A percentile compares a stretch with the other conserved stretches of the same genome.
phyloP scores from a whole-genome alignment of 192 early-diverging fungal species.

The Coemansia sp. region DNA sequence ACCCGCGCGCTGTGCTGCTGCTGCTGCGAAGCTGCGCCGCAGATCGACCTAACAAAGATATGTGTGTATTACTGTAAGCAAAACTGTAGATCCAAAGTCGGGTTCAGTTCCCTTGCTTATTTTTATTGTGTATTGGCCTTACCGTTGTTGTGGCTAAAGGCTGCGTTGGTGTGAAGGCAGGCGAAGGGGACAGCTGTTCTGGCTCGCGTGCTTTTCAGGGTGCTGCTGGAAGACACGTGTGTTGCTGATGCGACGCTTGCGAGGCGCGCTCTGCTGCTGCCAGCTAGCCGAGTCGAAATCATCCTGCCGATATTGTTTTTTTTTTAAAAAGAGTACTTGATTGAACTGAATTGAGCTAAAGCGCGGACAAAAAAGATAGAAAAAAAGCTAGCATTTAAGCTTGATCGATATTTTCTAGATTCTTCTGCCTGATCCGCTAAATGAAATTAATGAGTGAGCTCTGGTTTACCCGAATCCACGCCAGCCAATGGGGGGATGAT shows the following conservation, averaged over 20 bases:
- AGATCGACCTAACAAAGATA: neutral
- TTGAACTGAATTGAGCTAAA: too few relatives aligned
- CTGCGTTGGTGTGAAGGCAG: neutral
- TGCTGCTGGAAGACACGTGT: neutral
- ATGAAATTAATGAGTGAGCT: too few relatives aligned
- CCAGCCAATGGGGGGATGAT: too few relatives aligned
- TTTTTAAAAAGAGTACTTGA: too few relatives aligned
- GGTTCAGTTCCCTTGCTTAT: too few relatives aligned
- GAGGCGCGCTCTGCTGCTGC: slow-evolving; percentile 2
- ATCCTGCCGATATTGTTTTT: neutral
- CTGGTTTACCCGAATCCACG: too few relatives aligned
- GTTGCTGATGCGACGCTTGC: neutral
- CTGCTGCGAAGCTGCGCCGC: too few relatives aligned
- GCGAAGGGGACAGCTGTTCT: neutral
- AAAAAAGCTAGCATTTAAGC: neutral
- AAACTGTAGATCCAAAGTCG: neutral
- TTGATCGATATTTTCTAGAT: neutral
- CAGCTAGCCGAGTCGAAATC: slow-evolving; percentile 9
- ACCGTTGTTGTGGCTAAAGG: neutral
- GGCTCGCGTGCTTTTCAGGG: neutral
- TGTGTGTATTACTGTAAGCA: too few relatives aligned
- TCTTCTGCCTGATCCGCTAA: neutral
- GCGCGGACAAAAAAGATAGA: neutral
- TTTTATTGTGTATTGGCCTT: neutral
- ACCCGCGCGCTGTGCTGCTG: slow-evolving; percentile 16